These are phyloP conservation scores for Fagopyrum esculentum DNA, from an alignment of 148 eudicot genomes.

Conservation along the genomic window DNA sequence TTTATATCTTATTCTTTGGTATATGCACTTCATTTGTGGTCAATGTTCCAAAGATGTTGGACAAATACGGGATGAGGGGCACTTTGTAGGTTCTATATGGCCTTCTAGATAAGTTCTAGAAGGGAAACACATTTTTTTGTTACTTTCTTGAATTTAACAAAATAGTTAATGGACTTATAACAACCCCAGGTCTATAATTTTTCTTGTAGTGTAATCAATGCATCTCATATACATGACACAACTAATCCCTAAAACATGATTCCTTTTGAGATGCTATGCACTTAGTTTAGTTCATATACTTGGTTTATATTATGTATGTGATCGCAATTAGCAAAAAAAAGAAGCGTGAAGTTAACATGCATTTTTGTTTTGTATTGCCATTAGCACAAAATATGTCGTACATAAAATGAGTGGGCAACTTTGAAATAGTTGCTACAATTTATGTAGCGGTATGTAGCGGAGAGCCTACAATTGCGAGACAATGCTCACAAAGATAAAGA, in stretches of 20 bases:
- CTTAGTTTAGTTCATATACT: not conserved
- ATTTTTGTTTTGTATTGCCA: too few species aligned
- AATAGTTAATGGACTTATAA: not conserved
- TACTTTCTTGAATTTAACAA: not conserved
- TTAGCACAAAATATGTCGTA: not conserved
- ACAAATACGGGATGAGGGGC: not conserved
- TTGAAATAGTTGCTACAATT: not conserved
- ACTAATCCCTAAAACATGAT: not conserved
- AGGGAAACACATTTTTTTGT: too few species aligned
- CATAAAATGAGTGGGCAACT: not conserved
- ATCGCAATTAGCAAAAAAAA: not conserved
- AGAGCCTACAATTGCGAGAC: constrained; percentile 96
- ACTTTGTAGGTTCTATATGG: too few species aligned
- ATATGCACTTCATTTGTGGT: not conserved
- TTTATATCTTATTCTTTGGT: not conserved
- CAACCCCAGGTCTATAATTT: not conserved
- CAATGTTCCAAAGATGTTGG: too few species aligned
- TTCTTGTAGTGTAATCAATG: not conserved
- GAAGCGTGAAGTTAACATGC: not conserved
- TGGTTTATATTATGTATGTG: not conserved
- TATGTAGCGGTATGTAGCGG: constrained; percentile 35
- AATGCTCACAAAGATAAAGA: constrained; percentile 95
- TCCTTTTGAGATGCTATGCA: not conserved
- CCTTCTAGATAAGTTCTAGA: too few species aligned
- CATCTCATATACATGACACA: not conserved